Evolutionary conservation across 495 filamentous ascomycete species (phyloP).

Genomic region (Lepidopterella palustris): DNA sequence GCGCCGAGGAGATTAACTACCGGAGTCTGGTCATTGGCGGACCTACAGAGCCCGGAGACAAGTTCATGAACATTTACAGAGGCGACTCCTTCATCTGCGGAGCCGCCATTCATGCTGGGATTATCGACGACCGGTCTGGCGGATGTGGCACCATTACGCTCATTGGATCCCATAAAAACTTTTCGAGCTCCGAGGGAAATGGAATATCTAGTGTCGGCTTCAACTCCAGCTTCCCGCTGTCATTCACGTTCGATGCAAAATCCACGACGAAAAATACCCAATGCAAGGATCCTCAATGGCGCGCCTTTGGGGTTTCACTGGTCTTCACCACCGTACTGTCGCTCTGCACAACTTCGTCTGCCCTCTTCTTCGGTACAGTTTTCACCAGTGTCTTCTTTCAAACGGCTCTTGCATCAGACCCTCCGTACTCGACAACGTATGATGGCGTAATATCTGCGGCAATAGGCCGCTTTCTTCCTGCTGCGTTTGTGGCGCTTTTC

Average conservation of each 20-base stretch:
- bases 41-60: slow-evolving; percentile 23
- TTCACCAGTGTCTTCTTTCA: slow-evolving; percentile 37
- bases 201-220: slow-evolving; percentile 34
- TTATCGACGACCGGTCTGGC: slow-evolving; percentile 30
- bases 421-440: slow-evolving; percentile 29
- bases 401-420: slow-evolving; percentile 38
- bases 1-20: slow-evolving; percentile 35
- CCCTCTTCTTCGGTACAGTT: slow-evolving; percentile 34
- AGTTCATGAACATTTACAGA: slow-evolving; percentile 28
- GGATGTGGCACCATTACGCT: slow-evolving; percentile 37
- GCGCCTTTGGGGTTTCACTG: slow-evolving; percentile 31
- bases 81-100: slow-evolving; percentile 41
- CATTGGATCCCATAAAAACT: slow-evolving; percentile 32
- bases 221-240: slow-evolving; percentile 37
- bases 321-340: slow-evolving; percentile 34
- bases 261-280: too few relatives aligned
- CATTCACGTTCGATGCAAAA: slow-evolving; percentile 39
- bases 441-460: slow-evolving; percentile 36
- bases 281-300: slow-evolving; percentile 39
- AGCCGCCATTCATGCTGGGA: slow-evolving; percentile 38
- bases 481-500: slow-evolving; percentile 32
- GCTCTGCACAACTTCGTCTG: slow-evolving; percentile 34
- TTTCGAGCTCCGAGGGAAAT: slow-evolving; percentile 22
- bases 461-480: slow-evolving; percentile 39
- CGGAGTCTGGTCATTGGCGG: slow-evolving; percentile 36